Evolutionary conservation across 1,284 basidiomycete species (phyloP), one percentile per base, ranked within the genome.

Genomic region (Heterobasidion parviporum): DNA sequence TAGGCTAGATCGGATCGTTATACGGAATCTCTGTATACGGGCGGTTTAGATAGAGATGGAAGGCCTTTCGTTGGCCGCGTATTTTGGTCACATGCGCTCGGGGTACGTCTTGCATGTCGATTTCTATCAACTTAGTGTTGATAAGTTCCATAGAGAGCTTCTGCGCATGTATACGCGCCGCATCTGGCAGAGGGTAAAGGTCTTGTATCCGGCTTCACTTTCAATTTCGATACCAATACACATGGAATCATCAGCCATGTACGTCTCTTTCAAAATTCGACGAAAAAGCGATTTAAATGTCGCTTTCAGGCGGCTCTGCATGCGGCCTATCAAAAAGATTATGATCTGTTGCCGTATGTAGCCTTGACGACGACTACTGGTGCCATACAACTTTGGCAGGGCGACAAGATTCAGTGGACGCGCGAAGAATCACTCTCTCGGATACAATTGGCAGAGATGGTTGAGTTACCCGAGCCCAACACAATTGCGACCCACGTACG

Each of bases 371-470:
- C 92, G 0, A 83, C 82, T 6, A 89, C 88, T 0, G 93, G 93
- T 9, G 77, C 90, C 0, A 65, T 97, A 9, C 92, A 94, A 62
- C 73, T 89, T 9, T 89, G 90, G 82, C 75, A 84, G 50, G 78
- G 82, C 35, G 77, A 84, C 46, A 66, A 75, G 48, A 68, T 83
- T 16, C 73, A 81, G 53, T 98, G 93, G 94, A 81, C 79, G 0
- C 77, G 92, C 45, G 94, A 98, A 66, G 95, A 98, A 66, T 79
- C 83, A 0, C 75, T 97, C 10, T 75, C 90, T 0, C 76, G 83
- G 20, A 77, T 92, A 51, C 74, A 78, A 16, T 76, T 78, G 1
- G 83, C 85, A 2, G 80, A 84, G 56, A 82, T 93, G 57, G 79
- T 96, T 44, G 89, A 94, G 63, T 76, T 96, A 8, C 90, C 92